Evolutionary conservation across 768 basidiomycete genomes (phyloP).

Genomic region (Naganishia kalamii): DNA sequence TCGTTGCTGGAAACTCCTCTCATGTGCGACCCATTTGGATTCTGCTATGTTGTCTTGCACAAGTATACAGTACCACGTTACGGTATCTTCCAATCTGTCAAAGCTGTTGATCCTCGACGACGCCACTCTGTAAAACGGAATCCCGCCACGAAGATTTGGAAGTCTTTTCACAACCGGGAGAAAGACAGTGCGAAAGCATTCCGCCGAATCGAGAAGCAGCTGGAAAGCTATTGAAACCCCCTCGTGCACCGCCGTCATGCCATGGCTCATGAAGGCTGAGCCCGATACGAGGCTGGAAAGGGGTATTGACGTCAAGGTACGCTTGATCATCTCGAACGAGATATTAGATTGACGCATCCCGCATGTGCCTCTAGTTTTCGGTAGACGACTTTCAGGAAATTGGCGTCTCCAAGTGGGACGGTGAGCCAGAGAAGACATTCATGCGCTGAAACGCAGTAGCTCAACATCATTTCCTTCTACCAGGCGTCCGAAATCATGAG

Average conservation of each 20-base stretch:
- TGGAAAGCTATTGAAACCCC: no score
- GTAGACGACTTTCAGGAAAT: constrained; percentile 45
- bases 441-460: neutral
- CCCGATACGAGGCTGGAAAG: constrained; percentile 46
- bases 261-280: constrained; percentile 47
- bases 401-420: constrained; percentile 42
- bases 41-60: no score
- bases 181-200: no score
- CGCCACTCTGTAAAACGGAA: no score
- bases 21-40: no score
- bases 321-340: neutral
- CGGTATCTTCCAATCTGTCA: no score
- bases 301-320: constrained; percentile 48
- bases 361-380: constrained; percentile 1
- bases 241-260: neutral
- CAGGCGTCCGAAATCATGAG: constrained; percentile 44
- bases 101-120: no score
- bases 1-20: neutral
- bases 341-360: neutral
- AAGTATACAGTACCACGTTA: neutral
- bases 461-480: neutral
- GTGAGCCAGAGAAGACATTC: constrained; percentile 20
- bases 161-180: no score
- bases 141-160: no score
- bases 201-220: no score